A percentile compares a stretch with the other conserved stretches of the same genome.
Conservation (phyloP, 2,329 filamentous ascomycete species). For the Aspergillus sp. region DNA sequence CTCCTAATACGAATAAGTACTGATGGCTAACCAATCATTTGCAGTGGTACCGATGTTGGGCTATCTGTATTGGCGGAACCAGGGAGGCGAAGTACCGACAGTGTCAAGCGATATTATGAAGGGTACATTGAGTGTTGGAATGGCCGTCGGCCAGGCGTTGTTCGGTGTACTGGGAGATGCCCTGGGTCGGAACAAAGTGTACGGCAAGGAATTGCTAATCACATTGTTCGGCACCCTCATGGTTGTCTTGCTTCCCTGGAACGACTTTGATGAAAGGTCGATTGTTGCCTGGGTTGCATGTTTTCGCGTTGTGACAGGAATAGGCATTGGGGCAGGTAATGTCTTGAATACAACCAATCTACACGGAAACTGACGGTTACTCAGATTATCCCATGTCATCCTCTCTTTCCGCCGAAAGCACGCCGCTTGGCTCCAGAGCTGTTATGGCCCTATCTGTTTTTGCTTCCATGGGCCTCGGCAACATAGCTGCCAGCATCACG, state of each 20-base stretch:
- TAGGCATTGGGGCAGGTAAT: constrained; percentile 16
- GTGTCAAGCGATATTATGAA: constrained; percentile 14
- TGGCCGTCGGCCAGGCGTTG: constrained; percentile 16
- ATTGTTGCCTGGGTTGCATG: constrained; percentile 12
- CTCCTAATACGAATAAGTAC: neutral
- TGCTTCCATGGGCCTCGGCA: constrained; percentile 14
- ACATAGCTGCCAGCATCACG: constrained; percentile 12
- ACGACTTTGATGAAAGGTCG: constrained; percentile 5
- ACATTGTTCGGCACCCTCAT: constrained; percentile 16
- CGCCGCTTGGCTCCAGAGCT: constrained; percentile 9
- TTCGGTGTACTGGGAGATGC: constrained; percentile 19
- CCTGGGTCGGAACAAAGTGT: constrained; percentile 15
- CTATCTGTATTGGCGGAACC: constrained; percentile 13
- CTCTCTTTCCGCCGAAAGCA: constrained; percentile 7
- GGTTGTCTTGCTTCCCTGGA: constrained; percentile 16
- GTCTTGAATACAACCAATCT: neutral
- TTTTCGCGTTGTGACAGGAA: constrained; percentile 14
- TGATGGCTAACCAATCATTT: too few species aligned
- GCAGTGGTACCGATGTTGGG: constrained; percentile 18
- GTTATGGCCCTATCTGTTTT: constrained; percentile 14
- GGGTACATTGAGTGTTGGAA: constrained; percentile 15
- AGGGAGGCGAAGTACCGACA: constrained; percentile 10
- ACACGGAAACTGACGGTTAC: neutral
- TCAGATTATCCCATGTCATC: constrained; percentile 9
- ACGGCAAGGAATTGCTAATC: constrained; percentile 18